phyloP scores from a whole-genome alignment of 352 stramenopile genomes.

The Pythium aristosporum region DNA sequence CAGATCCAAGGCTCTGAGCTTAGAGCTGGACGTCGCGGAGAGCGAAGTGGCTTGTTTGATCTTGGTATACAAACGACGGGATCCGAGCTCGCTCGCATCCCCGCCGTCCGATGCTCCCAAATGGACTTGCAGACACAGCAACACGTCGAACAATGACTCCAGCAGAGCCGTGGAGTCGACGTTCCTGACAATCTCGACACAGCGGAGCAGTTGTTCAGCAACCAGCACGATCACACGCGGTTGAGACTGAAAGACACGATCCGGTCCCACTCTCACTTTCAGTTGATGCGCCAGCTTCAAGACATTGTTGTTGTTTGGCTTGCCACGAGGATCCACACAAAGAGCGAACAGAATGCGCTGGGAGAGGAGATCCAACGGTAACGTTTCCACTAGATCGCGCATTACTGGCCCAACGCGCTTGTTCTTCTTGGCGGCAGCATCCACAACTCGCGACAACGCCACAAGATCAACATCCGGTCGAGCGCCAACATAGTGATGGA shows the following conservation, averaged over 20 bases:
- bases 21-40: neutral
- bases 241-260: neutral
- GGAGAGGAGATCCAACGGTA: conserved; percentile 18
- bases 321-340: neutral
- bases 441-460: conserved; percentile 17
- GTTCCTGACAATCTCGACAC: neutral
- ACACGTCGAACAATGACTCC: neutral
- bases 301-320: neutral
- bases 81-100: neutral
- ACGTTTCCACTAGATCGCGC: conserved; percentile 7
- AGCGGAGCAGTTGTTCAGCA: conserved; percentile 17
- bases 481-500: conserved; percentile 55
- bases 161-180: neutral
- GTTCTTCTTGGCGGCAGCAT: conserved; percentile 19
- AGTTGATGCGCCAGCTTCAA: conserved; percentile 8
- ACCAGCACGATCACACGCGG: conserved; percentile 1
- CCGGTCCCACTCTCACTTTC: neutral
- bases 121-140: conserved; percentile 5
- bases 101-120: neutral
- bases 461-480: conserved; percentile 47
- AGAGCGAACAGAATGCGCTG: conserved; percentile 20
- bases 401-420: conserved; percentile 22
- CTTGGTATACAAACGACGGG: conserved; percentile 10
- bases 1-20: conserved; percentile 13
- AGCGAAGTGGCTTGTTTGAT: neutral